phyloP scores from a whole-genome alignment of 208 protist species.

The Acanthamoeba triangularis region DNA sequence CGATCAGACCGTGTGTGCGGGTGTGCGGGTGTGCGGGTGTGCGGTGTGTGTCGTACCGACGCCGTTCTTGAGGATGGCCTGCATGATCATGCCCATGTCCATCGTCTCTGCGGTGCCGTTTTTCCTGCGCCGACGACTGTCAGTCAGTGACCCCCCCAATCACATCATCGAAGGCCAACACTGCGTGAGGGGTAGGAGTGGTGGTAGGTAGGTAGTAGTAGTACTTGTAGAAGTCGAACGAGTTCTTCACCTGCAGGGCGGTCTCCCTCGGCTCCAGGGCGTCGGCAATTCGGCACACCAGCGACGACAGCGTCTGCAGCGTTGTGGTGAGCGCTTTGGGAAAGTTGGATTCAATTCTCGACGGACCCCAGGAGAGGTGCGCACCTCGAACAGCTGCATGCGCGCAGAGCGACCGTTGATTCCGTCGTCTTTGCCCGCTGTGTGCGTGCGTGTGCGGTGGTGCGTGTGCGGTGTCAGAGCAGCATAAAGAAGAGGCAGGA shows the following conservation, averaged over 20 bases:
- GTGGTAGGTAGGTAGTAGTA: not conserved
- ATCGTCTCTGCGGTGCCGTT: slow-evolving; percentile 37
- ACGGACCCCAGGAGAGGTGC: not conserved
- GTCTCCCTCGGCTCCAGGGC: slow-evolving; percentile 24
- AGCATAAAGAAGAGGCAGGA: not conserved
- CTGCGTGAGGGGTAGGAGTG: too few species aligned
- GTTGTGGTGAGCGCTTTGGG: not conserved
- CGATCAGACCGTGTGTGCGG: not conserved
- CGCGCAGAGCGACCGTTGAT: slow-evolving; percentile 28
- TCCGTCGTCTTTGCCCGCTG: not conserved
- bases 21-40: too few species aligned
- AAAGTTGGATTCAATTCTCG: too few species aligned
- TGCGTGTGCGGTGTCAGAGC: not conserved
- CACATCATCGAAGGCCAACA: not conserved
- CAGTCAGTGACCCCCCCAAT: too few species aligned
- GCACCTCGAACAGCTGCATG: slow-evolving; percentile 38
- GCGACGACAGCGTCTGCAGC: slow-evolving; percentile 30
- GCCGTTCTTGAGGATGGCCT: slow-evolving; percentile 56
- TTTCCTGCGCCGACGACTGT: not conserved
- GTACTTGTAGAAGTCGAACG: slow-evolving; percentile 39
- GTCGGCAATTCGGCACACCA: slow-evolving; percentile 38
- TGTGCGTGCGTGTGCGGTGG: not conserved
- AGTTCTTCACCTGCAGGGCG: slow-evolving; percentile 16
- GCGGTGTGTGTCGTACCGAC: not conserved
- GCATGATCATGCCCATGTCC: slow-evolving; percentile 60